phyloP scores from a whole-genome alignment of 345 rosid species.

The Geranium rotundifolium region DNA sequence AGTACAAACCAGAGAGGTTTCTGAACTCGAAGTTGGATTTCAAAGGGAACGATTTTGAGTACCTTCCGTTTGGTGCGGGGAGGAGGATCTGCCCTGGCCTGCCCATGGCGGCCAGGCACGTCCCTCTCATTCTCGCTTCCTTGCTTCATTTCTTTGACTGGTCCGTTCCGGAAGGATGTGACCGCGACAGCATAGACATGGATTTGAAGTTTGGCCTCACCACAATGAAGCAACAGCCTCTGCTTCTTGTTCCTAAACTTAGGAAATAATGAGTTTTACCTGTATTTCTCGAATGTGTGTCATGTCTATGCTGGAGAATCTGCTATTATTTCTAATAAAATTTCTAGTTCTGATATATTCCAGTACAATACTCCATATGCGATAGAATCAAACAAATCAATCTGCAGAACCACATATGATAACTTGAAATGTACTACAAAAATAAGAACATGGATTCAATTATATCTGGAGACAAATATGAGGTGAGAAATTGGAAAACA shows the following conservation, averaged over 20 bases:
- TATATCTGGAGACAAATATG: too few species aligned
- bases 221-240: not conserved
- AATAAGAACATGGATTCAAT: too few species aligned
- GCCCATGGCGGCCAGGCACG: not conserved
- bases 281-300: too few species aligned
- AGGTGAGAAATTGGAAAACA: too few species aligned
- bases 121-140: not conserved
- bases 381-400: too few species aligned
- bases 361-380: too few species aligned
- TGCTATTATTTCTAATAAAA: too few species aligned
- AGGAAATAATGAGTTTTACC: too few species aligned
- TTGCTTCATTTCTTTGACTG: slow-evolving; percentile 9
- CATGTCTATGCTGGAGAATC: too few species aligned
- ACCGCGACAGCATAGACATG: not conserved
- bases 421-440: too few species aligned
- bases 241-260: not conserved
- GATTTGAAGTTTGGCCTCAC: not conserved
- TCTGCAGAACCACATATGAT: too few species aligned
- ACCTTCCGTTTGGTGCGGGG: not conserved
- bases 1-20: slow-evolving; percentile 20
- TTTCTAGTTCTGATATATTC: too few species aligned
- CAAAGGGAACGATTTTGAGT: not conserved
- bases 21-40: not conserved
- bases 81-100: slow-evolving; percentile 10
- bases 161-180: slow-evolving; percentile 3